These are phyloP conservation scores for Apiotrichum domesticum DNA, from an alignment of 1,284 basidiomycete species.

Conservation along the genomic window DNA sequence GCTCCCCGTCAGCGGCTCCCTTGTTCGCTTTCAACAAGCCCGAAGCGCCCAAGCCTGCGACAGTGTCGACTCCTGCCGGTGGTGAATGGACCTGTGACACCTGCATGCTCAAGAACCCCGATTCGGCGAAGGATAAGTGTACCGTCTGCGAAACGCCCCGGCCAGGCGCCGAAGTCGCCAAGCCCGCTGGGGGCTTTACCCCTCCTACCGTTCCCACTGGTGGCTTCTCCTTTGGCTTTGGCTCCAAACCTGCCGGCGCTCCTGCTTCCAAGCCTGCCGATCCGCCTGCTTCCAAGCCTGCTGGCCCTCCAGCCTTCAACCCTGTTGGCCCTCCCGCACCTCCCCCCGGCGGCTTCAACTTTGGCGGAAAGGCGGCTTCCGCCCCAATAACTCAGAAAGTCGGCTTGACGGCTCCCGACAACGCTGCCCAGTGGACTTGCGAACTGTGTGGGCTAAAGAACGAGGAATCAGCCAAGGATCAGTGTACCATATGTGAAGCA, in stretches of 20 bases:
- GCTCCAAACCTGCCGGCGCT: neutral
- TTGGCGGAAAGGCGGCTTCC: slow-evolving; percentile 3
- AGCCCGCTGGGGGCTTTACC: neutral
- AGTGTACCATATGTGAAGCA: slow-evolving; percentile 54
- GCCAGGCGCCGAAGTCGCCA: slow-evolving; percentile 16
- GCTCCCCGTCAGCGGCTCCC: too few relatives aligned
- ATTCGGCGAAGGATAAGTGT: slow-evolving; percentile 50
- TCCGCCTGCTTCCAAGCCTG: neutral
- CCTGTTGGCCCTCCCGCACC: neutral
- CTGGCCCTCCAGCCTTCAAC: neutral
- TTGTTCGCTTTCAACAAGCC: neutral
- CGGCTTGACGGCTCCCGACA: neutral
- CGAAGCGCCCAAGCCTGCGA: neutral
- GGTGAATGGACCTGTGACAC: slow-evolving; percentile 49
- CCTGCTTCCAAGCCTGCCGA: neutral
- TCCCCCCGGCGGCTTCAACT: slow-evolving; percentile 3
- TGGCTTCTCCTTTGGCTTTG: slow-evolving; percentile 10
- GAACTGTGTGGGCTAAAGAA: slow-evolving; percentile 51
- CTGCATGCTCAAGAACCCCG: slow-evolving; percentile 51
- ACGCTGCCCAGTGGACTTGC: slow-evolving; percentile 50
- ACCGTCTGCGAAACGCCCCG: slow-evolving; percentile 51
- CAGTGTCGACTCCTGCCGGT: too few relatives aligned
- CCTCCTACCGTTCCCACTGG: neutral
- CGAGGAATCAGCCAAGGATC: slow-evolving; percentile 46
- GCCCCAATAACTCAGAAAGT: neutral